A percentile compares a stretch with the other conserved stretches of the same genome.
Conservation (phyloP, 352 stramenopile genomes). For the Pythium coloratum region DNA sequence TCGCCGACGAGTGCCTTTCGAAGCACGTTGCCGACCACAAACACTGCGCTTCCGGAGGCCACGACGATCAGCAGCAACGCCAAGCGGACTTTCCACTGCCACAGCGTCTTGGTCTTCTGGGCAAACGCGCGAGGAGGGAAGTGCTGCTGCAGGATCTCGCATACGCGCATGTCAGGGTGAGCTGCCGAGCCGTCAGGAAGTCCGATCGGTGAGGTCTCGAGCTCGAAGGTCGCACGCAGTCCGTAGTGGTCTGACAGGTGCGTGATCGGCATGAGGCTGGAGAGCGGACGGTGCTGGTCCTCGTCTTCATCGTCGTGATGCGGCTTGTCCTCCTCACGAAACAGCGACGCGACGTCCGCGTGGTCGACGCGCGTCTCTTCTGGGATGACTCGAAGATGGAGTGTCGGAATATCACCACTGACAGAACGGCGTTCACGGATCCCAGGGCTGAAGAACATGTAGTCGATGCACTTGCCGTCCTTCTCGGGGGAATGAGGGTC, state of each 20-base stretch:
- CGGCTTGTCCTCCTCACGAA: slow-evolving; percentile 25
- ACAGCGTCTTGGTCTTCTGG: slow-evolving; percentile 53
- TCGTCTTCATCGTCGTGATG: slow-evolving; percentile 21
- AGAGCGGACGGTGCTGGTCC: slow-evolving; percentile 8
- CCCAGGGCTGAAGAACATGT: slow-evolving; percentile 73
- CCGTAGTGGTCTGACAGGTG: slow-evolving; percentile 84
- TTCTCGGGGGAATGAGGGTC: slow-evolving; percentile 48
- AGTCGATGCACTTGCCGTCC: slow-evolving; percentile 86
- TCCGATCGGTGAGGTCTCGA: slow-evolving; percentile 45
- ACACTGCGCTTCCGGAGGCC: slow-evolving; percentile 24
- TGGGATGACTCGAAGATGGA: slow-evolving; percentile 44
- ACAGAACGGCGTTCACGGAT: slow-evolving; percentile 29
- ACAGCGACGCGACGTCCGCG: slow-evolving; percentile 43
- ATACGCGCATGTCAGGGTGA: slow-evolving; percentile 35
- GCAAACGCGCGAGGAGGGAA: slow-evolving; percentile 66
- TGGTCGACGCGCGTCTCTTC: slow-evolving; percentile 57
- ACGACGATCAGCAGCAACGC: slow-evolving; percentile 41
- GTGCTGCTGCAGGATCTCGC: slow-evolving; percentile 63
- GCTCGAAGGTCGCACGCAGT: slow-evolving; percentile 49
- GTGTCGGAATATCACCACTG: slow-evolving; percentile 35
- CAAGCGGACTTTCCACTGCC: slow-evolving; percentile 66
- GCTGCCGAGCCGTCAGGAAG: slow-evolving; percentile 41
- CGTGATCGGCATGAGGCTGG: slow-evolving; percentile 54
- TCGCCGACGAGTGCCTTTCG: not conserved
- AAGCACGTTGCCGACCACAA: slow-evolving; percentile 15